Evolutionary conservation across 441 rosid genomes (phyloP), one percentile per base, ranked within the genome.

Genomic region (Gossypium aridum): DNA sequence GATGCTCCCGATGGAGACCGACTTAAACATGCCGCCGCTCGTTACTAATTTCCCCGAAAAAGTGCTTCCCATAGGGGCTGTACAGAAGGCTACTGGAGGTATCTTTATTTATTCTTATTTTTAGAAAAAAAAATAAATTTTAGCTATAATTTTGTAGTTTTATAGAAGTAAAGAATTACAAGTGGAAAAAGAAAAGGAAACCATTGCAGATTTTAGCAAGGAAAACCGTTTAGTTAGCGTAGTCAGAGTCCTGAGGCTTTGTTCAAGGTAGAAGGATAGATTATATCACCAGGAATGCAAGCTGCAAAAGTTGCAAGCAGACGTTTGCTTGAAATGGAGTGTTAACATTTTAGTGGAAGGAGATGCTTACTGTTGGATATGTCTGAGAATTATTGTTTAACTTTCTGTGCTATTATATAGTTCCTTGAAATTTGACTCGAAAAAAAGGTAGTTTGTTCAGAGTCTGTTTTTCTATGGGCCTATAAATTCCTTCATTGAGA

Each of bases 1-100:
- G 72, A 82, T 87, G 88, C 82, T 94, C 53, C 94, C 99, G 57
- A 81, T 86, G 77, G 92, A 89, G 87, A 92, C 97, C 2, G 93
- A 94, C 83, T 90, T 94, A 51, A 94, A 90, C 72, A 80, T 85
- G 69, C 97, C 87, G 64, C 99, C 98, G 16, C 74, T 86, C 0
- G 83, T 87, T 1, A 71, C 84, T 2, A 83, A 91, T 81, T 83
- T 86, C 28, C 88, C 90, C 2, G 94, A 92, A 51, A 87, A 89
- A 77, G 87, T 78, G 75, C 91, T 92, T 75, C 95, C 97, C 3
- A 55, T 88, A 56, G 89, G 84, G 61, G 85, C 88, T 13, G 86
- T 86, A 34, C 90, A 85, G 17, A 86, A 81, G 75, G 54, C 86
- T 26, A 73, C 87, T 55, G 97, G 92, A 82, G 97, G 97, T 92